Evolutionary conservation across 768 basidiomycete species (phyloP).

Genomic region (Serendipita sp.): DNA sequence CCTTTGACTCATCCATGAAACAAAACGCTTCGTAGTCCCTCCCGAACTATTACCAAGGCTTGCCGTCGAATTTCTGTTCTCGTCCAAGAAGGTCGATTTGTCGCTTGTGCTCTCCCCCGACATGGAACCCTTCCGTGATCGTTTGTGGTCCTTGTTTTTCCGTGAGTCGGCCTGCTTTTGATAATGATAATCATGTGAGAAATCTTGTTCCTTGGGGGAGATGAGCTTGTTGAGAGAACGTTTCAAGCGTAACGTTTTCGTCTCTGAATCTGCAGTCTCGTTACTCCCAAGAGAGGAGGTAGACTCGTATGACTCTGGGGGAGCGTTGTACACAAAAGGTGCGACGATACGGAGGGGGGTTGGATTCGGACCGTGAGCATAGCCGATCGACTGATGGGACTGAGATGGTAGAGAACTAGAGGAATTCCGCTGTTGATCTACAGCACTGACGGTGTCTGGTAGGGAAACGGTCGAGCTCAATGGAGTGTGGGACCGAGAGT

Average conservation of each 20-base stretch:
- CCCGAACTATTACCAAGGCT: not conserved
- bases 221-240: not conserved
- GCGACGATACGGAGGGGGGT: conserved; percentile 3
- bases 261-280: not conserved
- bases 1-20: not conserved
- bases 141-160: not conserved
- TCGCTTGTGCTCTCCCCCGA: not conserved
- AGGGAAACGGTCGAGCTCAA: not conserved
- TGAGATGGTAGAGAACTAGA: not conserved
- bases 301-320: not conserved
- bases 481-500: conserved; percentile 4
- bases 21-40: not conserved
- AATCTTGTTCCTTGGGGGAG: not conserved
- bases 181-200: not conserved
- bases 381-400: not conserved
- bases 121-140: conserved; percentile 1
- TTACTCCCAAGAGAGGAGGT: conserved; percentile 2
- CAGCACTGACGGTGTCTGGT: not conserved
- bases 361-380: not conserved
- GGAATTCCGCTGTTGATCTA: not conserved
- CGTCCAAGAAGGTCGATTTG: not conserved
- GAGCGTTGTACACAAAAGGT: not conserved
- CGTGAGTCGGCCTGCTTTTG: not conserved
- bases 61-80: not conserved
- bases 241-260: not conserved